phyloP scores from a whole-genome alignment of 129 eudicot species.

The Kitagawia praeruptora region DNA sequence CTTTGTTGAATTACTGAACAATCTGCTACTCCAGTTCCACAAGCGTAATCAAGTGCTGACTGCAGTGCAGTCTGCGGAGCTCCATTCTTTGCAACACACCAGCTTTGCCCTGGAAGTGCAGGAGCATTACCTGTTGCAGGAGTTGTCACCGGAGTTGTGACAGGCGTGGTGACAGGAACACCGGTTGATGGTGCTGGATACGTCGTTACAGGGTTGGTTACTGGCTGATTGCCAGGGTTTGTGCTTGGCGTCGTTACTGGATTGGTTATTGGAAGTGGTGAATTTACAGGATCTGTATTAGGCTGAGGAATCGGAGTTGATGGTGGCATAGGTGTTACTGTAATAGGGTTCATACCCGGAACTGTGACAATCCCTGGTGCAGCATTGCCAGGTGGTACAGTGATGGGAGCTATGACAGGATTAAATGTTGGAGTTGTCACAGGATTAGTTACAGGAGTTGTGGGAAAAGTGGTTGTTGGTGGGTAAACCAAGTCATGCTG shows the following conservation, averaged over 20 bases:
- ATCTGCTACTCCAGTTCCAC: constrained; percentile 90
- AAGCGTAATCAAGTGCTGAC: constrained; percentile 80
- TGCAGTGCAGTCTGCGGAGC: constrained; percentile 48
- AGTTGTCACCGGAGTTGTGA: constrained; percentile 17
- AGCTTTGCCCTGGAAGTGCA: constrained; percentile 46
- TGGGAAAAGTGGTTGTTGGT: constrained; percentile 44
- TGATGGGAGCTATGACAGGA: constrained; percentile 34
- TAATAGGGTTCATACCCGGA: constrained; percentile 40
- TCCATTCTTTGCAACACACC: constrained; percentile 90
- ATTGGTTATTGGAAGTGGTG: constrained; percentile 24
- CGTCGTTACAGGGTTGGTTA: constrained; percentile 33
- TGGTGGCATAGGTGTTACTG: constrained; percentile 27
- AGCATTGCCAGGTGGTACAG: constrained; percentile 23
- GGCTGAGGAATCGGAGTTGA: constrained; percentile 26
- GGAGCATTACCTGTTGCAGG: constrained; percentile 40
- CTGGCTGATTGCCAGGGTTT: constrained; percentile 28
- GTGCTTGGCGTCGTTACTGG: constrained; percentile 51
- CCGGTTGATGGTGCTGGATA: constrained; percentile 28
- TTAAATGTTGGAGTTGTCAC: constrained; percentile 30
- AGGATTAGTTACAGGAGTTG: constrained; percentile 26
- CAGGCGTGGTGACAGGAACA: constrained; percentile 24
- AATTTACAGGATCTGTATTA: constrained; percentile 31
- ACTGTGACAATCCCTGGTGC: constrained; percentile 53
- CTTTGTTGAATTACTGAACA: constrained; percentile 78
- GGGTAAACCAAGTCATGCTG: constrained; percentile 47